Conservation (phyloP, 2,329 filamentous ascomycete genomes). For the Exophiala sideris region DNA sequence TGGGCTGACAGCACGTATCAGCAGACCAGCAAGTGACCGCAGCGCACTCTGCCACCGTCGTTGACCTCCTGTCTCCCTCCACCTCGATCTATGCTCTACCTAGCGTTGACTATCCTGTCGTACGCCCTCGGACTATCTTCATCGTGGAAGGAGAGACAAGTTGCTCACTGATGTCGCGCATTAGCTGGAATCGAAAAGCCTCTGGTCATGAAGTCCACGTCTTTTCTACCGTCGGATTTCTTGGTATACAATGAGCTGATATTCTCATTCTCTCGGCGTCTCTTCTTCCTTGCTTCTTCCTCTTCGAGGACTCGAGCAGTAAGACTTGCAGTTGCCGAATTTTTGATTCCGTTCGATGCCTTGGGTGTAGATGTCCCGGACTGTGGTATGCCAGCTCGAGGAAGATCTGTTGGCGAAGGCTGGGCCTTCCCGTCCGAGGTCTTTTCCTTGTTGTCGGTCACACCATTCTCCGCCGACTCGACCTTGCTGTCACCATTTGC, state of each 20-base stretch:
- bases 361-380: slow-evolving; percentile 35
- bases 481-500: slow-evolving; percentile 53
- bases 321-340: slow-evolving; percentile 76
- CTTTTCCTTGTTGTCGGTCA: slow-evolving; percentile 5
- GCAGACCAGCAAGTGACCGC: too few species aligned
- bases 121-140: too few species aligned
- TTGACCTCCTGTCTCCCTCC: too few species aligned
- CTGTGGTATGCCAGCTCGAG: slow-evolving; percentile 21
- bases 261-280: slow-evolving; percentile 63
- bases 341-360: slow-evolving; percentile 68
- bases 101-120: too few species aligned
- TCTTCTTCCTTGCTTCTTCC: slow-evolving; percentile 77
- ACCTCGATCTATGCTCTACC: too few species aligned
- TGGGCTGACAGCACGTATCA: too few species aligned
- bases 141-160: too few species aligned
- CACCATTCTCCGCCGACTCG: neutral
- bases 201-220: slow-evolving; percentile 58
- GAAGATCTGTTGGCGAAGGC: neutral
- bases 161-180: slow-evolving; percentile 28
- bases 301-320: slow-evolving; percentile 85
- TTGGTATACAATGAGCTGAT: slow-evolving; percentile 54
- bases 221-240: slow-evolving; percentile 39
- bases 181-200: slow-evolving; percentile 52
- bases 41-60: slow-evolving; percentile 33
- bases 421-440: slow-evolving; percentile 8